These are phyloP conservation scores for Pseudozyma tsukubaensis DNA, from an alignment of 1,284 basidiomycete genomes.

Conservation along the genomic window DNA sequence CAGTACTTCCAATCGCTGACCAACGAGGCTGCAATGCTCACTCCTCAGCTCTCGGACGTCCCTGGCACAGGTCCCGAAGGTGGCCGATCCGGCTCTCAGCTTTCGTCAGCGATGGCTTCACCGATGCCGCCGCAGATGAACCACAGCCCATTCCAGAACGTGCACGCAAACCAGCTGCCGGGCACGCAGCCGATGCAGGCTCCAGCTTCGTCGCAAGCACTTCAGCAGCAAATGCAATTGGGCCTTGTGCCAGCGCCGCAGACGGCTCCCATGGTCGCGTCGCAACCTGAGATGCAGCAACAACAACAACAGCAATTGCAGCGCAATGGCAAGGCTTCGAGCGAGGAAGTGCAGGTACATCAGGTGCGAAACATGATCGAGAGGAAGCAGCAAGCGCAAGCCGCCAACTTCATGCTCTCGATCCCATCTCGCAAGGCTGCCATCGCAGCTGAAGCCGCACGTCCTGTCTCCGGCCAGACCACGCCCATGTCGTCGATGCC, in stretches of 20 bases:
- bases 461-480: slow-evolving; percentile 41
- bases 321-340: slow-evolving; percentile 29
- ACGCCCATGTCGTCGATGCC: slow-evolving; percentile 61
- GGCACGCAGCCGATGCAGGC: slow-evolving; percentile 31
- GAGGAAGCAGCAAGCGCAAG: slow-evolving; percentile 56
- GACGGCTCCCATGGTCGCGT: slow-evolving; percentile 36
- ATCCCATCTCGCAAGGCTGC: slow-evolving; percentile 49
- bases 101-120: slow-evolving; percentile 39
- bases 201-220: slow-evolving; percentile 30
- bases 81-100: slow-evolving; percentile 20
- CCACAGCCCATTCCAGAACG: slow-evolving; percentile 37
- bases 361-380: slow-evolving; percentile 58
- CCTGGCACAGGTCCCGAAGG: slow-evolving; percentile 20
- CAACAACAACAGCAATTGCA: slow-evolving; percentile 5
- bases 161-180: slow-evolving; percentile 19
- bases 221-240: slow-evolving; percentile 44
- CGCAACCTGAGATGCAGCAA: slow-evolving; percentile 29
- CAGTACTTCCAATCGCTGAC: slow-evolving; percentile 48
- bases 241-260: slow-evolving; percentile 23
- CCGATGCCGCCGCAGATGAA: slow-evolving; percentile 41
- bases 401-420: slow-evolving; percentile 57
- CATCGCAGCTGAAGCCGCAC: slow-evolving; percentile 37
- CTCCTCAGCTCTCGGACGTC: slow-evolving; percentile 42
- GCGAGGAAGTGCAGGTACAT: slow-evolving; percentile 44
- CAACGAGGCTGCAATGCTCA: slow-evolving; percentile 48